Base-by-base conservation (phyloP, 2,329 filamentous ascomycete genomes). In the Penicillium italicum region DNA sequence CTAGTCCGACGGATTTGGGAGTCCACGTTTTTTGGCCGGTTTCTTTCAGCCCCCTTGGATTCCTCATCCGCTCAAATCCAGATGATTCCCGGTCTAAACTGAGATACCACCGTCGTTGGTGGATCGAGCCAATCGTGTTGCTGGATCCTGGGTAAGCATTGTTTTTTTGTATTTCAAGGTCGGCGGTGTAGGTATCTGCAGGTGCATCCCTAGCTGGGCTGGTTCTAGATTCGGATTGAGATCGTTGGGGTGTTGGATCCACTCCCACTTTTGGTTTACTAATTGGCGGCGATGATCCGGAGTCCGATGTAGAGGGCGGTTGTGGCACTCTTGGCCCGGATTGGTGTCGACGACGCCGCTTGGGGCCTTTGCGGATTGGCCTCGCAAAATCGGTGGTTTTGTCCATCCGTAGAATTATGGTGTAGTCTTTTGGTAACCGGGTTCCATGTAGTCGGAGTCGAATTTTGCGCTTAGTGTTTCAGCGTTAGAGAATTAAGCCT, bases 41-140 rank as follows among this genome's bases (percentile, higher is more conserved):
- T 46, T n/a, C 9, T n/a, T 26, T 41, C 16, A n/a, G 3, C 6
- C 38, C 43, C 14, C 47, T 44, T 2, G 46, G 34, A 28, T 48
- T 42, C 26, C 53, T 53, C 28, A 11, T 43, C 24, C 36, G 37
- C 11, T 59, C 42, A 53, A 89, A 87, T 5, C 86, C 86, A 47
- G 81, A 84, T 5, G 77, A 80, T 26, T 66, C 68, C 12, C 83
- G 77, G 64, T 90, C 87, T 1, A 90, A 74, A 11, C 81, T 82
- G 18, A 89, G 64, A 56, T 83, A 88, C 87, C 86, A 90, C 40
- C 78, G 77, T 5, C 86, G 79, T 68, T 89, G 86, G 62, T 89
- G 82, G 4, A 89, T 75, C 36, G 85, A 88, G 6, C 81, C 83
- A 38, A 90, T 85, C 3, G 78, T 82, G 63, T 90, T 90, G 1